Base-by-base conservation (phyloP, 148 eudicot species). In the Euryodendron excelsum region DNA sequence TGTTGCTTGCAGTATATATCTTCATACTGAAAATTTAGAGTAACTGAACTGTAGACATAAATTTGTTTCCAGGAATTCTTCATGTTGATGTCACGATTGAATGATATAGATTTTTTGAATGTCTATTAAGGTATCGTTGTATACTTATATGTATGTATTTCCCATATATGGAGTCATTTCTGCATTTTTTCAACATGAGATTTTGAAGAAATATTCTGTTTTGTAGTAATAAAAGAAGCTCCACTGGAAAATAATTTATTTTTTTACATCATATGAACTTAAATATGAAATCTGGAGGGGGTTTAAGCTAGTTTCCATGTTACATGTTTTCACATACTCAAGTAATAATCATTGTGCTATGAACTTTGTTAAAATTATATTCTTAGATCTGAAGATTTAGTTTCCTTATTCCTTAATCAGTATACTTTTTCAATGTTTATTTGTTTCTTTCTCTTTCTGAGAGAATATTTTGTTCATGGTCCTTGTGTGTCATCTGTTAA, bases 1-100 rank as follows among this genome's bases (percentile, higher is more conserved):
- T 68, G 47, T 74, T 72, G 75, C 48, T 61, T 73, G 82, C 75
- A 68, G 74, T 64, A 56, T 33, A 34, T 36, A 9, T 41, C n/a
- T 18, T 6, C 28, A 28, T 37, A 47, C 13, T 28, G 48, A 47
- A 45, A 11, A 5, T 10, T 69, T 52, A 55, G 47, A 58, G 48
- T 73, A 34, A 73, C 47, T 73, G 47, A 73, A 53, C 62, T 55
- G 17, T 33, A 58, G 55, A 5, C 10, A 27, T 39, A 18, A 39
- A 21, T n/a, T 14, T 28, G 68, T 13, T 56, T 33, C 55, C 11
- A 30, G 34, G 23, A 55, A 75, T 75, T 25, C 13, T 31, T 63
- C 60, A 18, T 15, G 34, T 76, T 15, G 23, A 59, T 23, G 21
- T 59, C 25, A 9, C 17, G 4, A 21, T 13, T 0, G 45, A 53